These are phyloP conservation scores for Paracamarosporium sp. DNA, from an alignment of 2,329 filamentous ascomycete species.

Conservation along the genomic window DNA sequence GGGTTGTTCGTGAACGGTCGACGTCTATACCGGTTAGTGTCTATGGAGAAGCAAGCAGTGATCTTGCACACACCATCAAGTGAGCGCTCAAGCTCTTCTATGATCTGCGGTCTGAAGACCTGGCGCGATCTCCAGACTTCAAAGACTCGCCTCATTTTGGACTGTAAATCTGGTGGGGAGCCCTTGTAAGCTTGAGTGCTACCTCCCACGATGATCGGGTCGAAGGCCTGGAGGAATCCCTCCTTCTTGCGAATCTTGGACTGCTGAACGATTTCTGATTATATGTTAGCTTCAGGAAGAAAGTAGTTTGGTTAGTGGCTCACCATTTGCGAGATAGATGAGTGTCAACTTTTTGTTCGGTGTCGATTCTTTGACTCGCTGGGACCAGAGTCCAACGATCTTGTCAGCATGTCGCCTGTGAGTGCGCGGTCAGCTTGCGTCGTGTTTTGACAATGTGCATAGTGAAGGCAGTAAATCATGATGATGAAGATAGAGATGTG, in stretches of 20 bases:
- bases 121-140: slow-evolving; percentile 90
- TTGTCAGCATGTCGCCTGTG: slow-evolving; percentile 86
- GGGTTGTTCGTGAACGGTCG: slow-evolving; percentile 61
- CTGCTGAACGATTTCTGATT: slow-evolving; percentile 88
- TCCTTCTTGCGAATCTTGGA: slow-evolving; percentile 91
- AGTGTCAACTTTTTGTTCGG: slow-evolving; percentile 87
- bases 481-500: not conserved
- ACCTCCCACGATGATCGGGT: slow-evolving; percentile 91
- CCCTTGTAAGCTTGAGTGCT: slow-evolving; percentile 89
- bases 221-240: slow-evolving; percentile 91
- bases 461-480: not conserved
- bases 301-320: slow-evolving; percentile 34
- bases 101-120: slow-evolving; percentile 83
- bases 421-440: slow-evolving; percentile 22
- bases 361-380: slow-evolving; percentile 85
- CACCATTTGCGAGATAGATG: slow-evolving; percentile 95
- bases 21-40: slow-evolving; percentile 52
- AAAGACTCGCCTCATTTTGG: slow-evolving; percentile 84
- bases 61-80: slow-evolving; percentile 70
- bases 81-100: slow-evolving; percentile 79
- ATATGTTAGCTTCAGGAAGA: slow-evolving; percentile 12
- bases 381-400: slow-evolving; percentile 90
- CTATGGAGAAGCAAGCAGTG: not conserved
- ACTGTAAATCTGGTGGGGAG: slow-evolving; percentile 79
- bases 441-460: not conserved